Evolutionary conservation across 352 stramenopile genomes (phyloP), one percentile per base, ranked within the genome.

Genomic region (Pythium phragmitis): DNA sequence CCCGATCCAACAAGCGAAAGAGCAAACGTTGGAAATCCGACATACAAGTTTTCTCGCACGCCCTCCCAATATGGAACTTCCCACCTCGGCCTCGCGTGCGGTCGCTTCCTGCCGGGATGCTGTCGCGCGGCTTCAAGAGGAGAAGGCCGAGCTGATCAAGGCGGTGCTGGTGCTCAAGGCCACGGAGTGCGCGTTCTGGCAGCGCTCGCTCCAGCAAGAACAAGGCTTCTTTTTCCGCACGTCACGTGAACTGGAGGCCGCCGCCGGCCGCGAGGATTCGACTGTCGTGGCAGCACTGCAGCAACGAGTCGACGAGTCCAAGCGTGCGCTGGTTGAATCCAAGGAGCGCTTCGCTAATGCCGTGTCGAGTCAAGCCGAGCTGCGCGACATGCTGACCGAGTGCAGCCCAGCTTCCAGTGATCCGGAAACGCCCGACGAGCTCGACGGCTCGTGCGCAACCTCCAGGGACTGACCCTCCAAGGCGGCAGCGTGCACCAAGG

Each of bases 61-160:
- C 28, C 8, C 28, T 14, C 14, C 41, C 28, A 12, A 16, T 5
- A 42, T 56, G 42, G 42, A 48, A 4, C 26, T 30, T 4, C 37
- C 26, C 28, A 6, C 34, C 33, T 56, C 45, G 21, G 12, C 56
- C 33, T 30, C 23, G 26, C 46, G 43, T 7, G 51, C 56, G 13
- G 36, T 58, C 26, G 48, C 57, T 9, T n/a, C 57, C 8, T 65
- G 57, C 48, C 39, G 36, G 11, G 57, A 57, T 23, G 57, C 48
- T 3, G 26, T 65, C 21, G 37, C 37, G 8, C 5, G 26, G 11
- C 57, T 65, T 16, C 47, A 23, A 5, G 45, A 55, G 14, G 57
- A 65, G 39, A 65, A 65, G n/a, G 46, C 33, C 13, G 57, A 34
- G 37, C 48, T 65, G 33, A 47, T 65, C 34, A 19, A 57, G 11